Percentiles rank a stretch among this genome's conserved stretches.
Conservation (phyloP, 2,329 filamentous ascomycete species). For the Zymoseptoria crescenta region DNA sequence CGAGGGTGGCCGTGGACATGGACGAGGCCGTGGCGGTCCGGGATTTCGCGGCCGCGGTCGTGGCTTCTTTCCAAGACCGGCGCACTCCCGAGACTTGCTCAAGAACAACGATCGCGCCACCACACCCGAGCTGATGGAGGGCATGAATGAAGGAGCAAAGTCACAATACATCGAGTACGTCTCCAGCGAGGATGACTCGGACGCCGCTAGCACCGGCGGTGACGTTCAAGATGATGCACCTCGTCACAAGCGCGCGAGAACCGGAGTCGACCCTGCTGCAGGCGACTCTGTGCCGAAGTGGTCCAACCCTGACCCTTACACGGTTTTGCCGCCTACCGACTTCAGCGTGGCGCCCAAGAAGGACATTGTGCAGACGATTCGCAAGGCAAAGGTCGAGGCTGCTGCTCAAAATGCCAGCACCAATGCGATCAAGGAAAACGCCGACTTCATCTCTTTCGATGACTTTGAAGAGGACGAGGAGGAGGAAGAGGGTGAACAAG, state of each 20-base stretch:
- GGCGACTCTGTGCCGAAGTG: constrained; percentile 57
- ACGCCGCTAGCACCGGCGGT: constrained; percentile 16
- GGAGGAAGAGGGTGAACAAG: constrained; percentile 27
- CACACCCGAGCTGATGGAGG: constrained; percentile 39
- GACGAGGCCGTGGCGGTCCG: constrained; percentile 12
- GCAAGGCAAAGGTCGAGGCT: constrained; percentile 71
- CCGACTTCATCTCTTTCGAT: constrained; percentile 81
- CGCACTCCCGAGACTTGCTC: constrained; percentile 40
- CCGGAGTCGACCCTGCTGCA: constrained; percentile 22
- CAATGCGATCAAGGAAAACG: constrained; percentile 37
- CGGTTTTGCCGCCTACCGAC: constrained; percentile 71
- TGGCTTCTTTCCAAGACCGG: constrained; percentile 24
- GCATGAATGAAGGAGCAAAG: constrained; percentile 33
- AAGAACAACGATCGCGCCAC: constrained; percentile 31
- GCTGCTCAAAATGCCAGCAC: constrained; percentile 42
- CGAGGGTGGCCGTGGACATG: constrained; percentile 3
- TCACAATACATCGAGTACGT: constrained; percentile 38
- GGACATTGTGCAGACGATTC: constrained; percentile 84
- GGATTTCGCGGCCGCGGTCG: constrained; percentile 1
- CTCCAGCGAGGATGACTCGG: constrained; percentile 30
- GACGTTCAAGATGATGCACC: constrained; percentile 17
- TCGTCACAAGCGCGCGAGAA: constrained; percentile 26
- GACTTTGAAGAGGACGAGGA: constrained; percentile 28
- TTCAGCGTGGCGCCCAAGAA: constrained; percentile 66
- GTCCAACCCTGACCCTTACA: constrained; percentile 96